Evolutionary conservation across 139 green algal genomes (phyloP), one percentile per base, ranked within the genome.

Genomic region (Picochlorum sp.): DNA sequence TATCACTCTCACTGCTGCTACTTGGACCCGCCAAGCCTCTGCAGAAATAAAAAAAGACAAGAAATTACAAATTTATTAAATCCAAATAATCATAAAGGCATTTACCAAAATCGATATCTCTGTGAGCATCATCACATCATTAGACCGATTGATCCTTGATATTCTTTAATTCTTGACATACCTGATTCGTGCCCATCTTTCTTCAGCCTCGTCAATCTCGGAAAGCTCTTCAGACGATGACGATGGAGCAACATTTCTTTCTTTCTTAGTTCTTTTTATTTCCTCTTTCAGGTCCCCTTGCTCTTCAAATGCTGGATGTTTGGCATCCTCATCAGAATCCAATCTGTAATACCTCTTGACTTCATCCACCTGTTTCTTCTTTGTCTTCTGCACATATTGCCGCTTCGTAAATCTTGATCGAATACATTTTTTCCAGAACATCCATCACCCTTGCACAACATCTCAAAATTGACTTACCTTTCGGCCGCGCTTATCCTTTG

Each of bases 401-500:
- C n/a, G n/a, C n/a, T n/a, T n/a, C n/a, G n/a, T n/a, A n/a, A n/a
- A n/a, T n/a, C n/a, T n/a, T n/a, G n/a, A n/a, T n/a, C n/a, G n/a
- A n/a, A n/a, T n/a, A n/a, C n/a, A n/a, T n/a, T n/a, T n/a, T n/a
- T n/a, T n/a, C n/a, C n/a, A n/a, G n/a, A n/a, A n/a, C n/a, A n/a
- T n/a, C n/a, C n/a, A n/a, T n/a, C n/a, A n/a, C n/a, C n/a, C n/a
- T n/a, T n/a, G n/a, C n/a, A n/a, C n/a, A n/a, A n/a, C n/a, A n/a
- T n/a, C n/a, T n/a, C n/a, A n/a, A 41, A 12, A 41, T n/a, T 9
- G 29, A 22, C 54, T 35, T 8, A 88, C 78, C 68, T 87, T 83
- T n/a, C 85, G 64, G 3, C 89, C 89, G 0, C 86, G 80, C 72
- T 96, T 95, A 74, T 96, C 89, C 12, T 82, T 76, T 2, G 50